Evolutionary conservation across 2,329 filamentous ascomycete species (phyloP), one percentile per base, ranked within the genome.

Genomic region (Calonectria fujianensis): DNA sequence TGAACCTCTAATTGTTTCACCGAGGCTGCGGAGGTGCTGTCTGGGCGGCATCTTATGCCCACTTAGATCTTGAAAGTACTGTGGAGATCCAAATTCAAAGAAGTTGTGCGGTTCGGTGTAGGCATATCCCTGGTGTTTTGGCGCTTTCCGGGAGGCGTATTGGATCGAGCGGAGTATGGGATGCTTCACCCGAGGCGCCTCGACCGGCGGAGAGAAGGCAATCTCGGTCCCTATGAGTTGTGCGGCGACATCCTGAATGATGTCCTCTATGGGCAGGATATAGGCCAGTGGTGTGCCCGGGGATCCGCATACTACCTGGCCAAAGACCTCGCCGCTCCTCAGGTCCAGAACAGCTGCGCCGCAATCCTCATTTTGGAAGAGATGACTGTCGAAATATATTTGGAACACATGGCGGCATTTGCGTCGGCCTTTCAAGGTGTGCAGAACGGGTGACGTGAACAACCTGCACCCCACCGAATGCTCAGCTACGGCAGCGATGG

Each of bases 401-500:
- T 35, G 52, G 31, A 57, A 57, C 52, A 24, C 18, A 35, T 57
- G 29, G 31, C 52, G 52, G 27, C 52, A 57, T 57, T 11, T 57
- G 4, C 14, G 31, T 31, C 35, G 52, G 31, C 52, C 31, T 14
- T 57, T 35, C 31, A 24, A 24, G 4, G 7, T 59, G 32, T 7
- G 20, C 20, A 37, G 4, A 35, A 59, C 54, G 3, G 54, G 54
- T 14, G 54, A 24, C 20, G 54, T 59, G 24, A 59, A 24, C 20
- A 59, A 32, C 20, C n/a, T 32, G 35, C 54, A 59, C 31, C 20
- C 11, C 4, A 37, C 54, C 37, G 54, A 11, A 24, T 59, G 54
- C n/a, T 37, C 54, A 37, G 54, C 31, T 3, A 59, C 20, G 54
- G 54, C 32, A 2, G 54, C 54, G 20, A 59, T 37, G 54, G 20